phyloP scores from a whole-genome alignment of 2,329 filamentous ascomycete genomes.

The Fusarium equiseti region DNA sequence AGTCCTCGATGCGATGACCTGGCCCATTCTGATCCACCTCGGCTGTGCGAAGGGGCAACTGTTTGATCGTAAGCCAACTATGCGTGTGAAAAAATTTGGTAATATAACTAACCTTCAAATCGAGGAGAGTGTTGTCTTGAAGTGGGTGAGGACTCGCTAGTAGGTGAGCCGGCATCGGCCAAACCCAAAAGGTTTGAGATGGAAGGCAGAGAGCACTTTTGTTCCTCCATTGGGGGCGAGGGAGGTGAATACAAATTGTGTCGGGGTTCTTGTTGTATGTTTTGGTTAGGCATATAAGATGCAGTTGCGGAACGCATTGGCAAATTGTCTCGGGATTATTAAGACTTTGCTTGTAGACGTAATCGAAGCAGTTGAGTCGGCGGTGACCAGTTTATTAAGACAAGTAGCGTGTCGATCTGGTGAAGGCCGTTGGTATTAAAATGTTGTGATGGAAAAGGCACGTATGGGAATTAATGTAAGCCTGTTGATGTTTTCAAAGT shows the following conservation, averaged over 20 bases:
- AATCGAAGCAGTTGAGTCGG: conserved; percentile 17
- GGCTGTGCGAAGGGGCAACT: conserved; percentile 44
- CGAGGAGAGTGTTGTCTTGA: conserved; percentile 55
- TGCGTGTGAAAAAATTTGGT: background rate
- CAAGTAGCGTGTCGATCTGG: conserved; percentile 19
- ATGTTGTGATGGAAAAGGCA: background rate
- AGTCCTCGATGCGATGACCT: conserved; percentile 66
- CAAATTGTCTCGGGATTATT: conserved; percentile 27
- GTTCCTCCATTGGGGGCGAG: conserved; percentile 81
- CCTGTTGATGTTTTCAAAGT: conserved; percentile 25
- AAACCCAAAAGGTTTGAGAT: conserved; percentile 91
- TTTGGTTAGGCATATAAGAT: conserved; percentile 50
- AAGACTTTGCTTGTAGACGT: conserved; percentile 20
- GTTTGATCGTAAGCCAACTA: conserved; percentile 14
- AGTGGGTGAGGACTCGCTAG: conserved; percentile 66
- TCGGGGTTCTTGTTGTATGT: conserved; percentile 45
- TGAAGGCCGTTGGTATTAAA: conserved; percentile 21
- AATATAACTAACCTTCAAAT: conserved; percentile 47
- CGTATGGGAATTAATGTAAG: conserved; percentile 30
- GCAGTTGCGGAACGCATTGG: conserved; percentile 47
- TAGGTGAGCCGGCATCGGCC: conserved; percentile 76
- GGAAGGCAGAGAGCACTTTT: conserved; percentile 88
- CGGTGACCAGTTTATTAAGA: conserved; percentile 25
- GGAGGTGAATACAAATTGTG: conserved; percentile 73
- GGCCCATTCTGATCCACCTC: conserved; percentile 53